A percentile compares a stretch with the other conserved stretches of the same genome.
Conservation (phyloP, 1,284 basidiomycete species). For the Cutaneotrichosporon dermatis region DNA sequence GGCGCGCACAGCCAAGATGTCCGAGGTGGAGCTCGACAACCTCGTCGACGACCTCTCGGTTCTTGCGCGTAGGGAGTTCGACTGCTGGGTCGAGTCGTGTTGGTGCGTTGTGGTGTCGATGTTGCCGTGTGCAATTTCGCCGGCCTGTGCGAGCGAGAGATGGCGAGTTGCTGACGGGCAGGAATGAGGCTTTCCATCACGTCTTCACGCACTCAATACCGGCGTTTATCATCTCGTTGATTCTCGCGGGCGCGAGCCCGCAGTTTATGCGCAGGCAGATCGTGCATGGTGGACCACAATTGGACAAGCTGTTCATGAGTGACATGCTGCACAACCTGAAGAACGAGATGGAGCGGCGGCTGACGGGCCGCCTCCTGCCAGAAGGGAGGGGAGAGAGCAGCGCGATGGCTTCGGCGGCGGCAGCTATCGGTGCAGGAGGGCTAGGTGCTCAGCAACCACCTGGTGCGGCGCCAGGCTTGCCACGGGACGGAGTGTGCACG, state of each 20-base stretch:
- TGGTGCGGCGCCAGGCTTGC: constrained; percentile 10
- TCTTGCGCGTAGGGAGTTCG: constrained; percentile 44
- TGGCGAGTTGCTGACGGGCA: constrained; percentile 12
- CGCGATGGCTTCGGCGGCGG: constrained; percentile 14
- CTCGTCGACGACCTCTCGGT: constrained; percentile 43
- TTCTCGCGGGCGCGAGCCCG: constrained; percentile 42
- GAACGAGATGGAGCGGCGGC: constrained; percentile 41
- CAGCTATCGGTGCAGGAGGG: constrained; percentile 20
- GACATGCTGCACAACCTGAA: constrained; percentile 46
- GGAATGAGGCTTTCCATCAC: constrained; percentile 50
- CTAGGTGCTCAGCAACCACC: constrained; percentile 17
- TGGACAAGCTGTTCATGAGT: constrained; percentile 43
- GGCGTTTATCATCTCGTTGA: constrained; percentile 46
- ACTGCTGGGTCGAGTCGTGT: constrained; percentile 49
- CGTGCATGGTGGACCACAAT: constrained; percentile 44
- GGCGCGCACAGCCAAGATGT: constrained; percentile 27
- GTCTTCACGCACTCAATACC: constrained; percentile 46
- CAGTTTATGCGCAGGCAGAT: constrained; percentile 44
- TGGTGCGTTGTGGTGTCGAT: constrained; percentile 35
- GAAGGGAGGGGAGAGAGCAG: constrained; percentile 16
- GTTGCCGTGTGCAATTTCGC: background rate
- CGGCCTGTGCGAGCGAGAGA: background rate
- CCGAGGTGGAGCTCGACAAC: constrained; percentile 40
- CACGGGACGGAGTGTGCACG: constrained; percentile 19
- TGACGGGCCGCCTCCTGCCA: constrained; percentile 26